A percentile compares a stretch with the other conserved stretches of the same genome.
phyloP scores from a whole-genome alignment of 2,329 filamentous ascomycete species.

The Calonectria ilicicola region DNA sequence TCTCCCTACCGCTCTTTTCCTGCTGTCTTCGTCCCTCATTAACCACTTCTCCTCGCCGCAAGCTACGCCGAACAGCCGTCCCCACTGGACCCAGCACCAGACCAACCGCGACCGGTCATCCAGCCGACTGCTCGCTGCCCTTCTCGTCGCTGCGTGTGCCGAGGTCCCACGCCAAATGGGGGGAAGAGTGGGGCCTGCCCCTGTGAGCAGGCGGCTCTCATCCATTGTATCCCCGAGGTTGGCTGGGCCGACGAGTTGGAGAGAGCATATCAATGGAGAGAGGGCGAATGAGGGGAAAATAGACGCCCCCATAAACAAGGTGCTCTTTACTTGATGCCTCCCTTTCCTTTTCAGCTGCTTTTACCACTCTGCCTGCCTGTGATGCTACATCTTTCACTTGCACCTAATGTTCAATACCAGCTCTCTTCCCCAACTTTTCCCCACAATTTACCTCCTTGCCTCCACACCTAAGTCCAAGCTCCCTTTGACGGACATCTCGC shows the following conservation, averaged over 20 bases:
- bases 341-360: background rate
- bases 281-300: conserved; percentile 4
- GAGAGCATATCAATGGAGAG: background rate
- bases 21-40: background rate
- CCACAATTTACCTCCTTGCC: conserved; percentile 17
- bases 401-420: background rate
- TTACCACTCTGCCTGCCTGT: background rate
- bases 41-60: conserved; percentile 30
- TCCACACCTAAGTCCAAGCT: background rate
- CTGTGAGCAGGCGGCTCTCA: background rate
- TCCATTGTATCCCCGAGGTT: conserved; percentile 29
- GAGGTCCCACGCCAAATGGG: conserved; percentile 41
- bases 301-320: background rate
- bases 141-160: conserved; percentile 32
- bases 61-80: conserved; percentile 43
- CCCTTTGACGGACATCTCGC: conserved; percentile 26
- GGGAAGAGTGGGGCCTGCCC: conserved; percentile 32
- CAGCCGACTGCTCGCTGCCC: conserved; percentile 29
- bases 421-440: conserved; percentile 24
- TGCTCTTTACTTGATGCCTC: background rate
- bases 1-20: background rate
- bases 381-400: background rate
- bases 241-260: background rate
- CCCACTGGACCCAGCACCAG: conserved; percentile 13
- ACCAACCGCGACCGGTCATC: conserved; percentile 36